These are phyloP conservation scores for Monilinia laxa DNA, from an alignment of 2,329 filamentous ascomycete species.

Conservation along the genomic window DNA sequence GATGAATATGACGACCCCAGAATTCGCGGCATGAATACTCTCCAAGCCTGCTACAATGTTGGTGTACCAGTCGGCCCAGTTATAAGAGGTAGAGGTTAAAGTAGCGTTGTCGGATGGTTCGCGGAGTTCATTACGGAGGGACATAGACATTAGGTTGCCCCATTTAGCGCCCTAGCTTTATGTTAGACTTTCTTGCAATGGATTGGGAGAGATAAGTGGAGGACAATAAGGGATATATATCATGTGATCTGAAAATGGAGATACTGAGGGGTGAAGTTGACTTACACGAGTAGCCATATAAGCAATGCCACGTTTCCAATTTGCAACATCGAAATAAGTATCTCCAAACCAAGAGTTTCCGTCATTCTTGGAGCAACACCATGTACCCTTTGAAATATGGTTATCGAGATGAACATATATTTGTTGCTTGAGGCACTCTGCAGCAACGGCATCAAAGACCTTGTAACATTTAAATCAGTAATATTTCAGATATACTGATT, in stretches of 20 bases:
- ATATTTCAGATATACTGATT: background rate
- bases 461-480: conserved; percentile 12
- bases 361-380: conserved; percentile 57
- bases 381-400: conserved; percentile 57
- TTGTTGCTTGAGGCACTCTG: conserved; percentile 54
- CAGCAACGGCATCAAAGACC: conserved; percentile 62
- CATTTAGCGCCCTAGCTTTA: conserved; percentile 17
- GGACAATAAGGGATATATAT: background rate
- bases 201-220: no score
- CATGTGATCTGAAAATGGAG: background rate
- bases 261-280: conserved; percentile 12
- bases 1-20: conserved; percentile 48
- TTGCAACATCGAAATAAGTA: conserved; percentile 54
- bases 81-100: conserved; percentile 40
- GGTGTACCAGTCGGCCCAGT: conserved; percentile 48
- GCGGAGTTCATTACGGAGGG: conserved; percentile 46
- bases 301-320: conserved; percentile 59
- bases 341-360: conserved; percentile 64
- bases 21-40: conserved; percentile 46
- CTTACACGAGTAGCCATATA: conserved; percentile 61
- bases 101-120: conserved; percentile 29
- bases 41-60: conserved; percentile 46
- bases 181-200: background rate
- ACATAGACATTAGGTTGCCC: conserved; percentile 31
- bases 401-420: conserved; percentile 62